Base-by-base conservation (phyloP, 768 basidiomycete species). In the Lyophyllum semitale region DNA sequence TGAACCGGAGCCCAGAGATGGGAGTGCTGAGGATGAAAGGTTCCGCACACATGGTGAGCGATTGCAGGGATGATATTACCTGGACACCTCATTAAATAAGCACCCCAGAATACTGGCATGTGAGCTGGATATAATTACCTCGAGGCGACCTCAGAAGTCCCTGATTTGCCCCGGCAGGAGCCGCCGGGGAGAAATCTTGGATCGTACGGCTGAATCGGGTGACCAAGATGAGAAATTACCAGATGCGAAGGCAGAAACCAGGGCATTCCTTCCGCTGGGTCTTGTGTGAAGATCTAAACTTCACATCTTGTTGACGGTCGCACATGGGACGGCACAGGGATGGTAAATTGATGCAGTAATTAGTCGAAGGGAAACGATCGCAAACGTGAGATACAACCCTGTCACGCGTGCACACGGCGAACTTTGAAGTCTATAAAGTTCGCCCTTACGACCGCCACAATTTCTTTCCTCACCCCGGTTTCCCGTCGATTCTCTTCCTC, bases 341-440 rank as follows among this genome's bases (percentile, higher is more conserved):
- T n/a, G n/a, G n/a, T n/a, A 35, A 59, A 62, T 60, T 61, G 68
- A 71, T 68, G 66, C 64, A 53, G 56, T 64, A 55, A 54, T 58
- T 53, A 63, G 66, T 56, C 51, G 29, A 49, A 22, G 46, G 53
- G 52, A 41, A 58, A 58, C 66, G 62, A 66, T 65, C 59, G 67
- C 64, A 67, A 59, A 54, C 65, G 64, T 68, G 63, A 71, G 69
- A 69, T 70, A 50, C 51, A 45, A 48, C 32, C 60, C 59, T 54
- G 70, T 73, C 73, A 75, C 71, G 65, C 68, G 60, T 68, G 51
- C 64, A 61, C 65, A 57, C 52, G 54, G 52, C 40, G 42, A 51
- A 42, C 48, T 54, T 62, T 74, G 42, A 51, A 42, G 49, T 54
- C 63, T 74, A 74, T 75, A 74, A 75, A 74, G 68, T 68, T 63